These are phyloP conservation scores for Pythium myriotylum DNA, from an alignment of 352 stramenopile genomes.

Conservation along the genomic window DNA sequence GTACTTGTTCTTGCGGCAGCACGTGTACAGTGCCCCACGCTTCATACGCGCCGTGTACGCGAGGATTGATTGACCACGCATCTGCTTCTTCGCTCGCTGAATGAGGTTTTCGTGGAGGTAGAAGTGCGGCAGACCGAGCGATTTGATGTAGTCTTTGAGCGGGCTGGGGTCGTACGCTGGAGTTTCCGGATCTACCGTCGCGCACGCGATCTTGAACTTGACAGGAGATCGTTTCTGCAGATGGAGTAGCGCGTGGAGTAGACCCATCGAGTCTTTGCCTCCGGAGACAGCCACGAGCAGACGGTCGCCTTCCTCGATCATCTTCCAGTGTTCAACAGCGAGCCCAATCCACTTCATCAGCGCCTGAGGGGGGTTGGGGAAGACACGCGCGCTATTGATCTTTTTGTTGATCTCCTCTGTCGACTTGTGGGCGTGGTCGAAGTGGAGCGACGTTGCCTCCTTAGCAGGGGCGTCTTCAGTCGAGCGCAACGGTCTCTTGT, in stretches of 20 bases:
- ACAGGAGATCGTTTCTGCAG: conserved; percentile 89
- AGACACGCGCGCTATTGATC: conserved; percentile 35
- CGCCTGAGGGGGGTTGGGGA: conserved; percentile 46
- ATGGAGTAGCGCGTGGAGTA: conserved; percentile 93
- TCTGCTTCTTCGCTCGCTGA: conserved; percentile 58
- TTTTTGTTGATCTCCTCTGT: conserved; percentile 32
- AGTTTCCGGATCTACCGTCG: conserved; percentile 95
- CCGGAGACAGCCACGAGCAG: conserved; percentile 93
- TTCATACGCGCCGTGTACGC: conserved; percentile 95
- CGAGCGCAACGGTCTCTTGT: conserved; percentile 25
- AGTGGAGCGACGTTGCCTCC: conserved; percentile 7
- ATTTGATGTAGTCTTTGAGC: conserved; percentile 93
- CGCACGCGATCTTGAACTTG: conserved; percentile 92
- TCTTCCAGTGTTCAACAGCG: conserved; percentile 90
- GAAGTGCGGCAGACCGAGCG: conserved; percentile 91
- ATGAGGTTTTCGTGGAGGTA: conserved; percentile 90
- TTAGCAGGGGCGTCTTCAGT: conserved; percentile 13
- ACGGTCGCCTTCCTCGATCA: conserved; percentile 94
- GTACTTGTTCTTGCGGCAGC: conserved; percentile 35
- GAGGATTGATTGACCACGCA: conserved; percentile 86
- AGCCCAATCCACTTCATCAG: conserved; percentile 56
- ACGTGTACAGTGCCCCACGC: conserved; percentile 57
- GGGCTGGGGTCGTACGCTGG: conserved; percentile 93
- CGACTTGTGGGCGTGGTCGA: conserved; percentile 29
- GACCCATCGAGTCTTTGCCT: conserved; percentile 95